These are phyloP conservation scores for Amanita polypyramis DNA, from an alignment of 768 basidiomycete species.

Conservation along the genomic window DNA sequence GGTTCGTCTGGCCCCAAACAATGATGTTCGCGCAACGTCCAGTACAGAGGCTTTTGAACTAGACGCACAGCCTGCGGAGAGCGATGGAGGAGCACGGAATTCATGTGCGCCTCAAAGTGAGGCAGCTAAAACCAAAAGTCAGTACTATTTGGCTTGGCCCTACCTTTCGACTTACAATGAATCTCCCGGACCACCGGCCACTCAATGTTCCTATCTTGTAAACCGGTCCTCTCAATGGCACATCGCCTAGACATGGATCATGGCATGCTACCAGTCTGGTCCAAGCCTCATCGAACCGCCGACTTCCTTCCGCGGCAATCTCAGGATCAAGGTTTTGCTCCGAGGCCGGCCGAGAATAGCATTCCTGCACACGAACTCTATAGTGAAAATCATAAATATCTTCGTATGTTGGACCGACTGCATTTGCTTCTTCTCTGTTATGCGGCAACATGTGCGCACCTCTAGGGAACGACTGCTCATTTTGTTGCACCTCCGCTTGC, in stretches of 20 bases:
- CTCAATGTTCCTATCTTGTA: slow-evolving; percentile 31
- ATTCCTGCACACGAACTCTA: slow-evolving; percentile 19
- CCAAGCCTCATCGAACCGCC: slow-evolving; percentile 37
- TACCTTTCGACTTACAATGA: slow-evolving; percentile 23
- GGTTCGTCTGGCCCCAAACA: slow-evolving; percentile 29
- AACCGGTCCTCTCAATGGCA: slow-evolving; percentile 29
- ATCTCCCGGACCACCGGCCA: slow-evolving; percentile 38
- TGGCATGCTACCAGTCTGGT: slow-evolving; percentile 32
- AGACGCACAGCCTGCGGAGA: slow-evolving; percentile 17
- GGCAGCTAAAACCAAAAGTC: slow-evolving; percentile 8
- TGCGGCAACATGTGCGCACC: slow-evolving; percentile 18
- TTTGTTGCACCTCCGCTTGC: slow-evolving; percentile 26
- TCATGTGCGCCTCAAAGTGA: slow-evolving; percentile 14
- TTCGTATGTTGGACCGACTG: slow-evolving; percentile 24
- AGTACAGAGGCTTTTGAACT: slow-evolving; percentile 27
- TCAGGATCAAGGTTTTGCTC: slow-evolving; percentile 7
- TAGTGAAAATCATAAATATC: slow-evolving; percentile 31
- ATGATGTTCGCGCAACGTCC: slow-evolving; percentile 35
- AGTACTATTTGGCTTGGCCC: neutral
- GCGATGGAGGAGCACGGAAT: slow-evolving; percentile 15
- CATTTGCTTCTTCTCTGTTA: slow-evolving; percentile 20
- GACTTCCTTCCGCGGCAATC: slow-evolving; percentile 16
- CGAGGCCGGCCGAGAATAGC: neutral
- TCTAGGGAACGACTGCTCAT: slow-evolving; percentile 15
- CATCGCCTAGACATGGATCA: slow-evolving; percentile 23